phyloP scores from a whole-genome alignment of 768 basidiomycete genomes.

The Suillus placidus region DNA sequence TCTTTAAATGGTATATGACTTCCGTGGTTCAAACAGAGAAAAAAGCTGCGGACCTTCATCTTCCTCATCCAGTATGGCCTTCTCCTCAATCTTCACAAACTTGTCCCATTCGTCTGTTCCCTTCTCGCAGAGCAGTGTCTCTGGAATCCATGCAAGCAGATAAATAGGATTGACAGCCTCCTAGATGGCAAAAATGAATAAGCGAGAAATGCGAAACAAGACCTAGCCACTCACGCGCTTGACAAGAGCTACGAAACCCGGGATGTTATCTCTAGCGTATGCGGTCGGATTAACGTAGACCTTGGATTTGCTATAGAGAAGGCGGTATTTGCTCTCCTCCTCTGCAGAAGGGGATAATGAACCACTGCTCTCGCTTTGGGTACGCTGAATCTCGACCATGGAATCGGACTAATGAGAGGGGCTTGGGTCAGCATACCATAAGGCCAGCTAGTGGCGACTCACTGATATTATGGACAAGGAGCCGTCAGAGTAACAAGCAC shows the following conservation, averaged over 20 bases:
- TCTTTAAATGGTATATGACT: constrained; percentile 44
- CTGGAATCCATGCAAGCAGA: constrained; percentile 93
- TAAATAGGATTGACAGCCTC: constrained; percentile 77
- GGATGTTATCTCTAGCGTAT: constrained; percentile 89
- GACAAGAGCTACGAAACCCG: constrained; percentile 91
- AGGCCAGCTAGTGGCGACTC: constrained; percentile 27
- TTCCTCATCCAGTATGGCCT: constrained; percentile 57
- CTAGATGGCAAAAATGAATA: constrained; percentile 39
- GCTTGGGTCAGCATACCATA: constrained; percentile 8
- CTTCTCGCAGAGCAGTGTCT: constrained; percentile 78
- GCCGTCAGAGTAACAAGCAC: constrained; percentile 44
- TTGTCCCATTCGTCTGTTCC: constrained; percentile 88
- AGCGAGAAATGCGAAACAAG: constrained; percentile 12
- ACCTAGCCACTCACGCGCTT: constrained; percentile 64
- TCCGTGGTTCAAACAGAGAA: constrained; percentile 13
- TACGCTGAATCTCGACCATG: constrained; percentile 77
- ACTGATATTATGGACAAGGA: constrained; percentile 53
- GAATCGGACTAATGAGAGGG: constrained; percentile 45
- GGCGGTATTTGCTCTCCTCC: constrained; percentile 65
- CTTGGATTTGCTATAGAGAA: constrained; percentile 90
- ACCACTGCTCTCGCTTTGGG: constrained; percentile 18
- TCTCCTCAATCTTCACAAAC: constrained; percentile 83
- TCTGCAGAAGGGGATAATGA: constrained; percentile 27
- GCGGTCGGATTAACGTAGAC: constrained; percentile 96
- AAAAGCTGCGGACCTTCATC: constrained; percentile 60